Percentiles rank a stretch among this genome's conserved stretches.
phyloP scores from a whole-genome alignment of 345 rosid genomes.

The Cardiospermum halicacabum region DNA sequence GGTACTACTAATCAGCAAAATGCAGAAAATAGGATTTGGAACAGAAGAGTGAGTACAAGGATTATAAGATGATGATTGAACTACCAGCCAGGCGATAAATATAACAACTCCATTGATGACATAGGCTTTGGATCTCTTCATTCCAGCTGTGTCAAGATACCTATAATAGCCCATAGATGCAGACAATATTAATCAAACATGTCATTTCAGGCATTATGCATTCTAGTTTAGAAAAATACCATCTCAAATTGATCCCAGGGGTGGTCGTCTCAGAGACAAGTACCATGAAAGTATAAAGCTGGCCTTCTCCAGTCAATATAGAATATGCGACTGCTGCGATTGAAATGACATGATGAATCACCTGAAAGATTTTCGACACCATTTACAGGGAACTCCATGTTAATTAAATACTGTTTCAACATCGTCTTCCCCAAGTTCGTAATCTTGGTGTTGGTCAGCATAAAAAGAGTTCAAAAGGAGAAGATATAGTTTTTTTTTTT shows the following conservation, averaged over 20 bases:
- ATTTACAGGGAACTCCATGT: background rate
- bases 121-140: slow-evolving; percentile 73
- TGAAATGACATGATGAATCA: slow-evolving; percentile 72
- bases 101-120: slow-evolving; percentile 72
- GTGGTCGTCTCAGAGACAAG: slow-evolving; percentile 83
- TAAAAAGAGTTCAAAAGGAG: background rate
- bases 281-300: slow-evolving; percentile 70
- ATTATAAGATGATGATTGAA: slow-evolving; percentile 14
- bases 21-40: background rate
- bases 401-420: background rate
- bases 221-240: slow-evolving; percentile 36
- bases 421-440: background rate
- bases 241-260: slow-evolving; percentile 85
- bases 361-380: slow-evolving; percentile 33
- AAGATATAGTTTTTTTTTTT: background rate
- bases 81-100: slow-evolving; percentile 78
- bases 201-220: background rate
- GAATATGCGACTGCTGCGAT: slow-evolving; percentile 56
- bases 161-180: slow-evolving; percentile 28
- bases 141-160: slow-evolving; percentile 75
- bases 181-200: background rate
- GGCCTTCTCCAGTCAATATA: slow-evolving; percentile 70
- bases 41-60: slow-evolving; percentile 4
- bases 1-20: slow-evolving; percentile 6
- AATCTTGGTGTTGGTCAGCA: background rate